Evolutionary conservation across 2,329 filamentous ascomycete genomes (phyloP).

Genomic region (Samsoniella hepiali): DNA sequence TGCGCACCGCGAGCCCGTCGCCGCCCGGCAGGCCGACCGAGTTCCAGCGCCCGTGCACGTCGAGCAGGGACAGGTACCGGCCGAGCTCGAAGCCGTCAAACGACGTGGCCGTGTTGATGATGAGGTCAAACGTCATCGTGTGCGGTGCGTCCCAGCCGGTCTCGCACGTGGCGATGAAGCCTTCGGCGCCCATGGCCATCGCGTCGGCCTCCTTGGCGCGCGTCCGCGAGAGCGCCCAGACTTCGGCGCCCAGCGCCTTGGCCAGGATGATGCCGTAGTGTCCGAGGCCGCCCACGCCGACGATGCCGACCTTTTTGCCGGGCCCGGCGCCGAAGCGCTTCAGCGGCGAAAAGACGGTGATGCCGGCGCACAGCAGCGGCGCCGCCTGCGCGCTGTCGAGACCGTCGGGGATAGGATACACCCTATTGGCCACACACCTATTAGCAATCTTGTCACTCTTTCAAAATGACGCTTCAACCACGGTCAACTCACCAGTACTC

Average conservation of each 20-base stretch:
- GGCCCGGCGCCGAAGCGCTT: constrained; percentile 71
- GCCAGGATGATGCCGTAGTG: constrained; percentile 70
- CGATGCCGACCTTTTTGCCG: constrained; percentile 74
- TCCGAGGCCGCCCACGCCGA: constrained; percentile 69
- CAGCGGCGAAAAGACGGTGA: constrained; percentile 76
- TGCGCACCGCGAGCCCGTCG: constrained; percentile 65
- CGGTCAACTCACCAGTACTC: constrained; percentile 59
- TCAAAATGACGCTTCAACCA: neutral
- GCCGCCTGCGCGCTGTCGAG: constrained; percentile 62
- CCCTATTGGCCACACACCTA: constrained; percentile 35
- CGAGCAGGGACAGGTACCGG: constrained; percentile 74
- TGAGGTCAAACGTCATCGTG: constrained; percentile 67
- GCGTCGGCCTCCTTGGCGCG: constrained; percentile 60
- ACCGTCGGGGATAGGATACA: constrained; percentile 71
- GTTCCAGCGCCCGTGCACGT: constrained; percentile 78
- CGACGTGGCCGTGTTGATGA: constrained; percentile 70
- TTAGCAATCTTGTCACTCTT: neutral
- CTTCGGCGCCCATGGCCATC: constrained; percentile 56
- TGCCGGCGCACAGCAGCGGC: constrained; percentile 80
- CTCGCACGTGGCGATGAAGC: constrained; percentile 57
- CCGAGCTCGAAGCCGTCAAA: constrained; percentile 65
- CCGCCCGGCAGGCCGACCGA: constrained; percentile 78
- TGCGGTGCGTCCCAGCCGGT: constrained; percentile 56
- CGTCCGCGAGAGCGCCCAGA: constrained; percentile 59
- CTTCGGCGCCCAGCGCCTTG: constrained; percentile 62